Base-by-base conservation (phyloP, 2,329 filamentous ascomycete species). In the Penicillium sp. region DNA sequence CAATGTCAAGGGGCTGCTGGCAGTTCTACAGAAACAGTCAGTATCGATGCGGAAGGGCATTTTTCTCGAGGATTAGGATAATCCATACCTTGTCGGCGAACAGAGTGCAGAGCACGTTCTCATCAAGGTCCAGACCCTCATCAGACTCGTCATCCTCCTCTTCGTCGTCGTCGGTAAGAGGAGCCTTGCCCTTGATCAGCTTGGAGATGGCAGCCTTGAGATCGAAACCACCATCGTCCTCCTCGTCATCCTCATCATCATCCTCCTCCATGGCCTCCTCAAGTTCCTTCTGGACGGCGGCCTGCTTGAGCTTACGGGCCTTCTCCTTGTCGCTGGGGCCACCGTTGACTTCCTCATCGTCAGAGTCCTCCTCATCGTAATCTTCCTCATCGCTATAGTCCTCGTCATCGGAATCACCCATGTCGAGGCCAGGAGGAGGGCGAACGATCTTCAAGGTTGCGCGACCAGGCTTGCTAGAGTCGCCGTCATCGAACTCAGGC, bases 1-100 rank as follows among this genome's bases (percentile, higher is more conserved):
- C 95, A 78, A 99, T 91, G 79, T 99, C 92, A 60, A 99, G 87
- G 50, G 95, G 82, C 80, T 99, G 96, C 81, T 99, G 95, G 85
- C 90, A 96, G 82, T 91, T 87, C 95, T 98, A 71, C 48, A 5
- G 20, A 43, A 45, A 43, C 7, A 15, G 22, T 68, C 57, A 65
- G 55, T 57, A 35, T 25, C 34, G 10, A 15, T 39, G n/a, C 11
- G 11, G 8, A 20, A 52, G 22, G 20, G 11, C 4, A 12, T 8
- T 31, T 28, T 8, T 11, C n/a, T 25, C 20, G 15, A 17, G 5
- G 47, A 10, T 15, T 25, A 17, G 14, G 42, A 45, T 43, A 63
- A 49, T 58, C 74, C 85, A 76, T 88, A 97, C 95, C 82, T 89
- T 91, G 78, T 92, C 88, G 35, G 93, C 91, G 80, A 98, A 93